A percentile compares a stretch with the other conserved stretches of the same genome.
These are phyloP conservation scores for Blepharisma japonicum DNA, from an alignment of 73 alveolate species.

Conservation along the genomic window DNA sequence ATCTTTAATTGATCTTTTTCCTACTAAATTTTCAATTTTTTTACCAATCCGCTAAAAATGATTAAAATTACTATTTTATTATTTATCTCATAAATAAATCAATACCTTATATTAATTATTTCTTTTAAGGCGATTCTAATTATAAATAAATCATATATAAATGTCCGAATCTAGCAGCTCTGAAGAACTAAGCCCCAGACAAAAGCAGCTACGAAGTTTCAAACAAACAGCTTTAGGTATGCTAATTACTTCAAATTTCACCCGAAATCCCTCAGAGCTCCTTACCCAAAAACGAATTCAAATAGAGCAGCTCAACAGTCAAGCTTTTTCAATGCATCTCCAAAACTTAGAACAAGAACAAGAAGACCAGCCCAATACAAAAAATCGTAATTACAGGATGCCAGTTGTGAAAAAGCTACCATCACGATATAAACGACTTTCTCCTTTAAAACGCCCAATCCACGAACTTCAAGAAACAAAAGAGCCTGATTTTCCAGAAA, in stretches of 20 bases:
- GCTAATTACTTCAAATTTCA: background rate
- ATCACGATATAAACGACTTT: background rate
- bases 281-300: background rate
- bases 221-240: constrained; percentile 7
- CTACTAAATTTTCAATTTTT: no score
- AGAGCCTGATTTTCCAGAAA: constrained; percentile 11
- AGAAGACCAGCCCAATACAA: background rate
- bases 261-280: constrained; percentile 10
- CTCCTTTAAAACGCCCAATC: background rate
- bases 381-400: background rate
- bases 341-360: background rate
- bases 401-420: background rate
- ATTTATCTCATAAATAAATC: no score
- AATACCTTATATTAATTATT: no score
- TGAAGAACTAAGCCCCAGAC: constrained; percentile 9
- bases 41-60: no score
- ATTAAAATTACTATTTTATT: no score
- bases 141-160: background rate
- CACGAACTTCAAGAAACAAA: background rate
- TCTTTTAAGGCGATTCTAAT: no score
- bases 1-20: no score
- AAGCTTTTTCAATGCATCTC: background rate
- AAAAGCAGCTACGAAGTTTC: background rate
- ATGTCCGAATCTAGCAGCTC: background rate
- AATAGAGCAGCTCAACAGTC: background rate